Evolutionary conservation across 345 rosid genomes (phyloP).

Genomic region (Brassica rapa): DNA sequence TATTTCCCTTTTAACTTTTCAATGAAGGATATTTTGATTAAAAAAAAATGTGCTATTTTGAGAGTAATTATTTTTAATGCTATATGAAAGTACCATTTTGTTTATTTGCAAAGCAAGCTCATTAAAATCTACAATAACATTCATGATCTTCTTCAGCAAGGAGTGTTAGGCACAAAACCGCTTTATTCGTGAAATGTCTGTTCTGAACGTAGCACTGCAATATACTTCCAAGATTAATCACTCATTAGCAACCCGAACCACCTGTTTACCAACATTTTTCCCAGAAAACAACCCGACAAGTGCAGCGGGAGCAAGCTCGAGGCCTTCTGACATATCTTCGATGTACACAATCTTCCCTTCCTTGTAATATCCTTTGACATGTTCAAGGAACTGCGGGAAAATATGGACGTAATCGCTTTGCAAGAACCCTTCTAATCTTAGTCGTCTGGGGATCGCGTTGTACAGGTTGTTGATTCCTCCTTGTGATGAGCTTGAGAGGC

Average conservation of each 20-base stretch:
- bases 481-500: conserved; percentile 38
- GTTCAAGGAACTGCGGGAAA: conserved; percentile 52
- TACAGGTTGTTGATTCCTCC: conserved; percentile 59
- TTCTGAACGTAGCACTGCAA: not conserved
- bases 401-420: conserved; percentile 63
- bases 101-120: not conserved
- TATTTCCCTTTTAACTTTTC: too few species aligned
- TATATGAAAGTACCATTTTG: too few species aligned
- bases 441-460: conserved; percentile 48
- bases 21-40: too few species aligned
- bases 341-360: conserved; percentile 66
- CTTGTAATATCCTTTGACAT: conserved; percentile 46
- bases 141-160: not conserved
- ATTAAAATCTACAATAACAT: not conserved
- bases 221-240: conserved; percentile 12
- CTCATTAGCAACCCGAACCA: conserved; percentile 42
- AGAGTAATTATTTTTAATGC: too few species aligned
- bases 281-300: conserved; percentile 66
- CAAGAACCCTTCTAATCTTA: conserved; percentile 65
- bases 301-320: conserved; percentile 69
- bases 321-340: conserved; percentile 62
- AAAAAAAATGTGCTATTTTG: too few species aligned
- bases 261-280: conserved; percentile 62
- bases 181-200: not conserved
- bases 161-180: not conserved